These are phyloP conservation scores for Cornus controversa DNA, from an alignment of 148 eudicot genomes.

Conservation along the genomic window DNA sequence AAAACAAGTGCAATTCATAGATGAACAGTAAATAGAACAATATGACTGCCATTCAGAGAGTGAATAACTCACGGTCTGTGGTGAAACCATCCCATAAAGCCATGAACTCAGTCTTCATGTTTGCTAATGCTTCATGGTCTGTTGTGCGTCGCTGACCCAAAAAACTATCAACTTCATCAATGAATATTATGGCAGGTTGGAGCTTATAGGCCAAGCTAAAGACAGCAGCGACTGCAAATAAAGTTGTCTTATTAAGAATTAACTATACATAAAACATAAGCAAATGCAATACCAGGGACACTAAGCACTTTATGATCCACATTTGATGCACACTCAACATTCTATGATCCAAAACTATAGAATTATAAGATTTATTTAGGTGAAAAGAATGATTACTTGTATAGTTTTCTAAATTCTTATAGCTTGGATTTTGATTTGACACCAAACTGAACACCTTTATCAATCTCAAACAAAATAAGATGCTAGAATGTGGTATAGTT, in stretches of 20 bases:
- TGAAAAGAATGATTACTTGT: not conserved
- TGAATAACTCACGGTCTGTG: slow-evolving; percentile 64
- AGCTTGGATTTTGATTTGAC: not conserved
- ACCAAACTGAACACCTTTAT: not conserved
- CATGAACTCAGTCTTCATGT: slow-evolving; percentile 87
- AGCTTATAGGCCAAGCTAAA: slow-evolving; percentile 78
- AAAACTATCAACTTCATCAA: slow-evolving; percentile 82
- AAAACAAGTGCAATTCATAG: not conserved
- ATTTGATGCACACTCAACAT: not conserved
- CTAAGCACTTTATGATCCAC: not conserved
- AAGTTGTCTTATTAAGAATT: not conserved
- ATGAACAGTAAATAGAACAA: not conserved
- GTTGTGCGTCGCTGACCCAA: slow-evolving; percentile 72
- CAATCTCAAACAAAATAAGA: too few relatives aligned
- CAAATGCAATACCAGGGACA: not conserved
- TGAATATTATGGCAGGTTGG: slow-evolving; percentile 86
- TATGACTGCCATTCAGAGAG: not conserved
- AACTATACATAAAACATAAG: not conserved
- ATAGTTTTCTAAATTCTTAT: not conserved
- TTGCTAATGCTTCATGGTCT: slow-evolving; percentile 70
- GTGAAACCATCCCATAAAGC: slow-evolving; percentile 89
- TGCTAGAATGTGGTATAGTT: too few relatives aligned
- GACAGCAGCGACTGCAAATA: slow-evolving; percentile 79
- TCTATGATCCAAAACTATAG: not conserved
- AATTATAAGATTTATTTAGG: not conserved